A percentile compares a stretch with the other conserved stretches of the same genome.
phyloP scores from a whole-genome alignment of 225 moss, liverwort and hornwort genomes.

The Physcomitrium patens region DNA sequence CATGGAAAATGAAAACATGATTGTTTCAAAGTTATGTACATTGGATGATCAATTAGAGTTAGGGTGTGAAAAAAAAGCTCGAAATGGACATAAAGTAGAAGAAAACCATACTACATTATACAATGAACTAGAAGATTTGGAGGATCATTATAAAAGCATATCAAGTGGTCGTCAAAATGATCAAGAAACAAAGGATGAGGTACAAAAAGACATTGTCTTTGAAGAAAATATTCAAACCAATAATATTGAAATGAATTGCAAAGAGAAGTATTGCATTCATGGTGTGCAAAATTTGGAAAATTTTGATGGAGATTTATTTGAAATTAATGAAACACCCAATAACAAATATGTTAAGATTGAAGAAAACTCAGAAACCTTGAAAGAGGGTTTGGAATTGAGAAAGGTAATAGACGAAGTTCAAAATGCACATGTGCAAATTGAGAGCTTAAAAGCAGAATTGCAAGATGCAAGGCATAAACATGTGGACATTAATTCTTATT shows the following conservation, averaged over 20 bases:
- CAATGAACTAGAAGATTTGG: slow-evolving; percentile 12
- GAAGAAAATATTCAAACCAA: slow-evolving; percentile 22
- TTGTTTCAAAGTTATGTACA: neutral
- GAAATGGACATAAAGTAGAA: slow-evolving; percentile 30
- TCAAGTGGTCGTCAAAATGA: neutral
- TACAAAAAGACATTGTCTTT: slow-evolving; percentile 3
- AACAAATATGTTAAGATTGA: slow-evolving; percentile 22
- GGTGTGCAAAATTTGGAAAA: neutral
- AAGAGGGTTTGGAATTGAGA: neutral
- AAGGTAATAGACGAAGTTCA: slow-evolving; percentile 5
- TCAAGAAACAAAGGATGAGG: slow-evolving; percentile 32
- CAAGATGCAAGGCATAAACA: slow-evolving; percentile 41
- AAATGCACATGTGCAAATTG: slow-evolving; percentile 25
- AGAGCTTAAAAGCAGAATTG: slow-evolving; percentile 36
- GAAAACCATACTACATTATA: slow-evolving; percentile 21
- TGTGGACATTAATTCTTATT: slow-evolving; percentile 21
- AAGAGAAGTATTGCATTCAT: neutral
- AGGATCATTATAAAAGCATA: slow-evolving; percentile 12
- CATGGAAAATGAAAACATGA: neutral
- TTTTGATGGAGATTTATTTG: slow-evolving; percentile 31
- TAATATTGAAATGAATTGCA: slow-evolving; percentile 21
- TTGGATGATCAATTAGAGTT: slow-evolving; percentile 33
- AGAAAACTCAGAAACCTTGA: slow-evolving; percentile 27
- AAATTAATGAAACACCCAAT: slow-evolving; percentile 36
- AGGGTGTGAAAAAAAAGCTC: slow-evolving; percentile 23